Percentiles rank a stretch among this genome's conserved stretches.
phyloP scores from a whole-genome alignment of 2,329 filamentous ascomycete species.

The Cadophora gregata region DNA sequence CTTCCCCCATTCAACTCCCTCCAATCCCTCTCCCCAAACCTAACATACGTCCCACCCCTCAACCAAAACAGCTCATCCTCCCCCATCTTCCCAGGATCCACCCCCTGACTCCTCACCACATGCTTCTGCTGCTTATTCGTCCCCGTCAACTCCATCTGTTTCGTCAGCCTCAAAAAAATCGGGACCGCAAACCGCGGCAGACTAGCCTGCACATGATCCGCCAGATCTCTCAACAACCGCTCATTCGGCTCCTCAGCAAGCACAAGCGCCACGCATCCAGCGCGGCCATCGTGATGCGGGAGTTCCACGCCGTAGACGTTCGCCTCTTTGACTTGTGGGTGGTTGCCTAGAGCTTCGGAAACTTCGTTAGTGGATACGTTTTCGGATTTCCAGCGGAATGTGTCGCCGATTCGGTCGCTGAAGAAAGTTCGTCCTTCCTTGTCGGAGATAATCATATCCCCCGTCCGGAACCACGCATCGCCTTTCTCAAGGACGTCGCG shows the following conservation, averaged over 20 bases:
- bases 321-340: slow-evolving; percentile 72
- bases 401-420: slow-evolving; percentile 80
- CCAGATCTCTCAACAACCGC: slow-evolving; percentile 62
- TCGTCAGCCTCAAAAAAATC: slow-evolving; percentile 74
- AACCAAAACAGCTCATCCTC: slow-evolving; percentile 59
- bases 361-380: slow-evolving; percentile 86
- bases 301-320: slow-evolving; percentile 86
- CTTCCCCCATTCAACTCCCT: slow-evolving; percentile 66
- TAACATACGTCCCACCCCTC: slow-evolving; percentile 69
- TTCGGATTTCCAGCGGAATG: slow-evolving; percentile 82
- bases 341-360: slow-evolving; percentile 72
- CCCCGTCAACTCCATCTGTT: slow-evolving; percentile 70
- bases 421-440: slow-evolving; percentile 77
- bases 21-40: slow-evolving; percentile 74
- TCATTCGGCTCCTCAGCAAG: slow-evolving; percentile 57
- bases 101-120: slow-evolving; percentile 72
- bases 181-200: slow-evolving; percentile 80
- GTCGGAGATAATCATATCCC: slow-evolving; percentile 80
- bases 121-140: slow-evolving; percentile 92
- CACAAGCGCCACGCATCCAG: slow-evolving; percentile 77
- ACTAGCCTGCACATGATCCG: slow-evolving; percentile 58
- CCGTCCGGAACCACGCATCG: slow-evolving; percentile 83
- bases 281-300: slow-evolving; percentile 82
- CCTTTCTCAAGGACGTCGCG: slow-evolving; percentile 75
- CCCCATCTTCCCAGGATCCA: slow-evolving; percentile 64